phyloP scores from a whole-genome alignment of 176 grass and related monocot species.

The Rhynchospora pubera region DNA sequence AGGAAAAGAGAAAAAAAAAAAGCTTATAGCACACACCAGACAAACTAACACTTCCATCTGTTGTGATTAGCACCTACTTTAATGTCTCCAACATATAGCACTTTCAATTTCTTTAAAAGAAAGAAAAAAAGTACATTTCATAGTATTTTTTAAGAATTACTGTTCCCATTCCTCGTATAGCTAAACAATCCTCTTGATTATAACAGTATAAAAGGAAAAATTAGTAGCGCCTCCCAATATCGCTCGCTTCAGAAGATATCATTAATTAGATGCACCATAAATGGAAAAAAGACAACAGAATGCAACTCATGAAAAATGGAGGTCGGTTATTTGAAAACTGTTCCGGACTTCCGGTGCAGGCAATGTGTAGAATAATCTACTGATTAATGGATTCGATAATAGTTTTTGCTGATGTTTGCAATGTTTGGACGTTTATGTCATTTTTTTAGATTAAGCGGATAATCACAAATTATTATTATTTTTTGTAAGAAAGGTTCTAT shows the following conservation, averaged over 20 bases:
- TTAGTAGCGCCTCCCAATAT: neutral
- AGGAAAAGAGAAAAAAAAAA: neutral
- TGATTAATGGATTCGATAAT: neutral
- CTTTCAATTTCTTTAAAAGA: neutral
- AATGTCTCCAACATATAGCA: neutral
- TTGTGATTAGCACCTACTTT: neutral
- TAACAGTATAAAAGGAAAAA: neutral
- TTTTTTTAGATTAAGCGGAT: no score
- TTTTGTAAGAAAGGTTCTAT: no score
- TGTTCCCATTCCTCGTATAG: neutral
- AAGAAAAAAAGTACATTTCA: neutral
- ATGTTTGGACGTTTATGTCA: neutral
- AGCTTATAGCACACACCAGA: neutral
- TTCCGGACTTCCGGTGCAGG: neutral
- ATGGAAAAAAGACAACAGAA: neutral
- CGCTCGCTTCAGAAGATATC: constrained; percentile 9
- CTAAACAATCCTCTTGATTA: neutral
- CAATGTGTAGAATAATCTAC: neutral
- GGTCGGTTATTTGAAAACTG: neutral
- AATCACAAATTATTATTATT: no score
- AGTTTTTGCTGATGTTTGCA: neutral
- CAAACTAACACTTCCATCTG: neutral
- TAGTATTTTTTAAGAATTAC: neutral
- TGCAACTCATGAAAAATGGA: neutral
- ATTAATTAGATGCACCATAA: neutral